Evolutionary conservation across 345 rosid species (phyloP).

Genomic region (Syzygium grande): DNA sequence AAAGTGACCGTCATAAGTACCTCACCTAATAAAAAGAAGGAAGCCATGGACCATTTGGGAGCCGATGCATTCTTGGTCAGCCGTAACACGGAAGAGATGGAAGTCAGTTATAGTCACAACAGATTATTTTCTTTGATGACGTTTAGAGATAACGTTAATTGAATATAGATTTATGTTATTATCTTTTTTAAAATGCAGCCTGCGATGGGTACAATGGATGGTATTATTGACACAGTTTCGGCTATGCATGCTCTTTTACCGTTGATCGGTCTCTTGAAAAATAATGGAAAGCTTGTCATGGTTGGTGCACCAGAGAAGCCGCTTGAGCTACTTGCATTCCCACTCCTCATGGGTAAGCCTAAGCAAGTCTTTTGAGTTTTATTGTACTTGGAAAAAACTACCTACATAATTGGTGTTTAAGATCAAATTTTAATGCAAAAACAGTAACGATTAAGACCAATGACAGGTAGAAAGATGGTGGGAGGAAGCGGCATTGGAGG

Average conservation of each 20-base stretch:
- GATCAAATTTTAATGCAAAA: not conserved
- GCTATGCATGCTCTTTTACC: constrained; percentile 32
- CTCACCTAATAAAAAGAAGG: constrained; percentile 29
- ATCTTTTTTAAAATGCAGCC: not conserved
- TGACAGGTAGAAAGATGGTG: constrained; percentile 11
- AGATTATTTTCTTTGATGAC: not conserved
- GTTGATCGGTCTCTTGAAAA: constrained; percentile 32
- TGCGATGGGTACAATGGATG: constrained; percentile 25
- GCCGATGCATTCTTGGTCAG: constrained; percentile 34
- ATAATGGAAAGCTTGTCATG: constrained; percentile 35
- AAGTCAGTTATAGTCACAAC: constrained; percentile 2
- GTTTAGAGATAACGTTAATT: not conserved
- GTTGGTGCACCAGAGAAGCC: constrained; percentile 38
- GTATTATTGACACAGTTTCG: constrained; percentile 45
- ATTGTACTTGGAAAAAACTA: not conserved
- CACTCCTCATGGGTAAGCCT: constrained; percentile 19
- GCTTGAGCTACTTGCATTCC: constrained; percentile 22
- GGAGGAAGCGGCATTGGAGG: constrained; percentile 11
- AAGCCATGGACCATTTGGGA: constrained; percentile 29
- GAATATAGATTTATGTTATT: not conserved
- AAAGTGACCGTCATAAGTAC: constrained; percentile 40
- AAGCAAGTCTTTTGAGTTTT: not conserved
- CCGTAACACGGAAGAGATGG: constrained; percentile 19
- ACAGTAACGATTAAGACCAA: not conserved
- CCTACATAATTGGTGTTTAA: not conserved